Percentiles rank a stretch among this genome's conserved stretches.
Evolutionary conservation across 2,329 filamentous ascomycete species (phyloP).

Genomic region (Massarina eburnea): DNA sequence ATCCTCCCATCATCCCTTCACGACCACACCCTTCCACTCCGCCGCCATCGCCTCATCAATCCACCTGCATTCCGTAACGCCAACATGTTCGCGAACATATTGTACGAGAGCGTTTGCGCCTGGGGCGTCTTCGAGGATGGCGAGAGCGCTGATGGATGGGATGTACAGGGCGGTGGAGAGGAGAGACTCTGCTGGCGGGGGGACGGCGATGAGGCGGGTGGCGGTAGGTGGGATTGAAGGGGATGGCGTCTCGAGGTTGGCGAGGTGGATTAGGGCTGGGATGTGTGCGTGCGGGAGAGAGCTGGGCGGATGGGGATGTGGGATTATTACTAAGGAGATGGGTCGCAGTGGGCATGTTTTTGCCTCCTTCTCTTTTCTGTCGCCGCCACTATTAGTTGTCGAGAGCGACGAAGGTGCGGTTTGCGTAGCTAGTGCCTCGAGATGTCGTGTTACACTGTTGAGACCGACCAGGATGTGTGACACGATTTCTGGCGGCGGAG

Average conservation of each 20-base stretch:
- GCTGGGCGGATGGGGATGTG: constrained; percentile 33
- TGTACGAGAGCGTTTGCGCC: constrained; percentile 59
- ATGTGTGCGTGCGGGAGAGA: constrained; percentile 39
- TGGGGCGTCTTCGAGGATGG: constrained; percentile 59
- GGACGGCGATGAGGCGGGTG: constrained; percentile 62
- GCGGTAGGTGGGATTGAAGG: background rate
- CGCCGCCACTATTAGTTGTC: too few relatives aligned
- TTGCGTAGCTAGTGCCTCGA: constrained; percentile 51
- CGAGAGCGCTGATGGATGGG: constrained; percentile 66
- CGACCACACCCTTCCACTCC: constrained; percentile 51
- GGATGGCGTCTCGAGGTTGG: constrained; percentile 9
- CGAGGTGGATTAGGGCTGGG: constrained; percentile 34
- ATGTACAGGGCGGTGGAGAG: constrained; percentile 62
- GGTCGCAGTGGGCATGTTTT: constrained; percentile 1
- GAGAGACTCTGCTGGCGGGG: constrained; percentile 60
- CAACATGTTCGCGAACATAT: constrained; percentile 57
- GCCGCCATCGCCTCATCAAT: constrained; percentile 48
- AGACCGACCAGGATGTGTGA: constrained; percentile 65
- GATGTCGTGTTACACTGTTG: constrained; percentile 61
- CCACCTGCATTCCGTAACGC: constrained; percentile 60
- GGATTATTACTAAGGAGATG: constrained; percentile 33
- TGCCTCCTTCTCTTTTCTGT: background rate
- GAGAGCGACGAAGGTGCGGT: constrained; percentile 7
- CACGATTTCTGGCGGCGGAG: constrained; percentile 53
- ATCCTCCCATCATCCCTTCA: constrained; percentile 12